phyloP scores from a whole-genome alignment of 768 basidiomycete species.

The Hemileccinum rubropunctum region DNA sequence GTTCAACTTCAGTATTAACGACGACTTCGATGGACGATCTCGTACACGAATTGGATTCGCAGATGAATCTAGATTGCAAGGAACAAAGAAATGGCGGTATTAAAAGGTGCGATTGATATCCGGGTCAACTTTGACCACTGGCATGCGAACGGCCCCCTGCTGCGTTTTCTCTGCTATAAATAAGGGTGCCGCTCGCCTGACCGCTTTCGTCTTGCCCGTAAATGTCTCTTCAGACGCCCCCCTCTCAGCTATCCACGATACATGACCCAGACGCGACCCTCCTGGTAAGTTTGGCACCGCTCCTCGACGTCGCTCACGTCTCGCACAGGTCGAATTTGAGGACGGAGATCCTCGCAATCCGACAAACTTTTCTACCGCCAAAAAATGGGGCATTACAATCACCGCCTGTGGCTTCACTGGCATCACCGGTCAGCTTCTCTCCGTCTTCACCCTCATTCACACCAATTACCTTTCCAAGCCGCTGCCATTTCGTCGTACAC shows the following conservation, averaged over 20 bases:
- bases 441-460: not conserved
- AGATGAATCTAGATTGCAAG: conserved; percentile 2
- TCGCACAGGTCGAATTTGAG: conserved; percentile 39
- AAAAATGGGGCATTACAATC: conserved; percentile 43
- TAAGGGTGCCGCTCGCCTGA: not conserved
- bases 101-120: too few relatives aligned
- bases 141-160: too few relatives aligned
- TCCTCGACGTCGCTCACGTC: conserved; percentile 1
- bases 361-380: conserved; percentile 33
- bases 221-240: conserved; percentile 9
- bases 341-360: conserved; percentile 40
- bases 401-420: conserved; percentile 34
- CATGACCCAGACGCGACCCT: conserved; percentile 10
- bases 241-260: conserved; percentile 17
- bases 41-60: conserved; percentile 9
- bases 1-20: conserved; percentile 5
- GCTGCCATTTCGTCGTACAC: conserved; percentile 51
- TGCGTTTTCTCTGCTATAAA: conserved; percentile 11
- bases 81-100: conserved; percentile 6
- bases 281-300: conserved; percentile 8
- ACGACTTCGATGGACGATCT: conserved; percentile 12
- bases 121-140: too few relatives aligned
- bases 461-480: conserved; percentile 33
- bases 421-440: conserved; percentile 25
- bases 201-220: not conserved